Evolutionary conservation across 805 yeast species (phyloP), one percentile per base, ranked within the genome.

Genomic region (Sugiyamaella lignohabitans): DNA sequence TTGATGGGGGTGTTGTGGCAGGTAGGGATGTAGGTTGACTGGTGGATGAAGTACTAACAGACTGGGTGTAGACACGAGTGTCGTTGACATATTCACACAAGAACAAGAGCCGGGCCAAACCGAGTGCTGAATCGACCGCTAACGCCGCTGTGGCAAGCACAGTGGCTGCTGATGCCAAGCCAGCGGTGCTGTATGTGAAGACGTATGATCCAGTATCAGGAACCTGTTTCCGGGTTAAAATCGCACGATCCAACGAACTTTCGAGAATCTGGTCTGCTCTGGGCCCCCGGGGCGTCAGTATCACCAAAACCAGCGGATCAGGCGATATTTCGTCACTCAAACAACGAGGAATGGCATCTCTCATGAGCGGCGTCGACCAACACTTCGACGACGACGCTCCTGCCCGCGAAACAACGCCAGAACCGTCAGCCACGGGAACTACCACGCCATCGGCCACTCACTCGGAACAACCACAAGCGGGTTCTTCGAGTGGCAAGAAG

Each of bases 181-280:
- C 53, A 47, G 68, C 53, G 57, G 67, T 48, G 51, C 67, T 40
- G 68, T 74, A 49, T 50, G 77, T 84, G 62, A 85, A 83, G 59
- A 73, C 84, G 0, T 80, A 65, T 55, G 87, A 86, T 59, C 75
- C 88, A 2, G 72, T 67, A 16, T 68, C 78, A 16, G 89, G 89
- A 5, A 71, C 79, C 36, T 73, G 80, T 50, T 74, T 80, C 62
- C 73, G 71, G 50, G 78, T 72, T 59, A 71, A 69, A 49, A 79
- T 91, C 1, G 67, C 68, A 52, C 81, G 82, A 53, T 65, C 73
- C 41, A 86, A 87, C 60, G 95, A 87, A 62, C 74, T 88, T 39
- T 79, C 86, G 20, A 74, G 89, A 54, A 59, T 87, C 19, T 66
- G 85, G 60, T 76, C 85, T 42, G 83, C 85, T 4, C 59, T 87